phyloP scores from a whole-genome alignment of 108 stramenopile genomes.

The Nannochloropsis gaditana region DNA sequence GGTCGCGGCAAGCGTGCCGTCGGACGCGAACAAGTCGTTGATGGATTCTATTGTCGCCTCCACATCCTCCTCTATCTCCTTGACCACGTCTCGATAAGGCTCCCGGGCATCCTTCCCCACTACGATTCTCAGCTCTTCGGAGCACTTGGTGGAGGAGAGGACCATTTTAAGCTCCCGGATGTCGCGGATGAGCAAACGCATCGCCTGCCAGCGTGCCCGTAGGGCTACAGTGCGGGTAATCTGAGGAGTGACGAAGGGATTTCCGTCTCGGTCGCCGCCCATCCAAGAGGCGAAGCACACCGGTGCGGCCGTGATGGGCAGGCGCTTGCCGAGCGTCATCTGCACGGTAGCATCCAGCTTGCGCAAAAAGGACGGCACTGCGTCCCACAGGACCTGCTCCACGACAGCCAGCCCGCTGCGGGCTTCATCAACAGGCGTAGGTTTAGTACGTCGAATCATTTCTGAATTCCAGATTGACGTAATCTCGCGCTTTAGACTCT shows the following conservation, averaged over 20 bases:
- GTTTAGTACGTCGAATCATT: constrained; percentile 71
- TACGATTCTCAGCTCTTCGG: constrained; percentile 46
- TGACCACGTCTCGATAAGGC: constrained; percentile 47
- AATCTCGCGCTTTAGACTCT: constrained; percentile 61
- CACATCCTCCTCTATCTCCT: constrained; percentile 34
- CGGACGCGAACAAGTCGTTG: neutral
- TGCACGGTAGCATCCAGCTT: constrained; percentile 77
- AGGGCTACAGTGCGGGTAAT: constrained; percentile 78
- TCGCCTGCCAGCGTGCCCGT: constrained; percentile 71
- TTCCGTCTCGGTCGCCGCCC: constrained; percentile 91
- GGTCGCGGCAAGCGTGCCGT: neutral
- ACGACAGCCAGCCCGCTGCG: constrained; percentile 82
- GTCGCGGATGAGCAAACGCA: constrained; percentile 70
- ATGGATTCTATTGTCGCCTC: constrained; percentile 25
- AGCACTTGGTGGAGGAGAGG: constrained; percentile 64
- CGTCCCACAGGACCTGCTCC: constrained; percentile 90
- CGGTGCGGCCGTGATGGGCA: constrained; percentile 77
- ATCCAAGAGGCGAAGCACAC: constrained; percentile 92
- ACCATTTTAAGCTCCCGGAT: constrained; percentile 60
- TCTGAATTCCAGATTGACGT: constrained; percentile 55
- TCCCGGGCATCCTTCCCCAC: constrained; percentile 32
- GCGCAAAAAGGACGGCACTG: constrained; percentile 82
- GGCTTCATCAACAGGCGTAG: constrained; percentile 86
- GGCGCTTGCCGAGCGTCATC: constrained; percentile 61
- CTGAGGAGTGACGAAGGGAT: constrained; percentile 86